Conservation (phyloP, 768 basidiomycete genomes). For the Mycena floridula region DNA sequence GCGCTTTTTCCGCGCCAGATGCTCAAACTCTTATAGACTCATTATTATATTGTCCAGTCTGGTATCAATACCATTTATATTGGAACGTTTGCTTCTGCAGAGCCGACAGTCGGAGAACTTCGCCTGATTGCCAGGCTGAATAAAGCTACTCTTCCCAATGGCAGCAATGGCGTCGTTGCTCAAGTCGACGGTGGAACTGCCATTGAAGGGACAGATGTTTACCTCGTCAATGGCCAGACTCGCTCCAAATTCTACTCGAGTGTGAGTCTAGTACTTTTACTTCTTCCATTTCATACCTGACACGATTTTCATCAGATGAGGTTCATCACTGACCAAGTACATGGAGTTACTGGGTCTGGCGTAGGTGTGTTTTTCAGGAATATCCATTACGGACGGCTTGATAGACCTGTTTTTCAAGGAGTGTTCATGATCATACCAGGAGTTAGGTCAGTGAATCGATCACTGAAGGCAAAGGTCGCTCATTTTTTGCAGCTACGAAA, state of each 20-base stretch:
- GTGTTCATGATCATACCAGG: constrained; percentile 22
- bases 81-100: no score
- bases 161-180: constrained; percentile 18
- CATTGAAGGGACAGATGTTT: constrained; percentile 32
- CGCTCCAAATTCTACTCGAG: constrained; percentile 31
- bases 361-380: constrained; percentile 16
- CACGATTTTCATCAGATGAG: no score
- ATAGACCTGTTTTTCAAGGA: no score
- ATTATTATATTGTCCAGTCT: no score
- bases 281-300: no score
- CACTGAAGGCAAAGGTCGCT: no score
- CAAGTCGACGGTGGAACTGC: constrained; percentile 27
- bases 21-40: no score
- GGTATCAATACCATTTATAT: no score
- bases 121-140: constrained; percentile 31
- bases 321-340: constrained; percentile 28
- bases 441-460: no score
- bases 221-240: constrained; percentile 22
- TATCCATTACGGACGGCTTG: no score
- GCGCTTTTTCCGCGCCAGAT: no score
- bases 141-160: constrained; percentile 19
- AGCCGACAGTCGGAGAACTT: constrained; percentile 30
- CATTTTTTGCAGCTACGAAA: constrained; percentile 28
- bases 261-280: no score
- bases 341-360: constrained; percentile 26